Conservation (phyloP, 2,329 filamentous ascomycete genomes). For the Trichocomaceae sp. region DNA sequence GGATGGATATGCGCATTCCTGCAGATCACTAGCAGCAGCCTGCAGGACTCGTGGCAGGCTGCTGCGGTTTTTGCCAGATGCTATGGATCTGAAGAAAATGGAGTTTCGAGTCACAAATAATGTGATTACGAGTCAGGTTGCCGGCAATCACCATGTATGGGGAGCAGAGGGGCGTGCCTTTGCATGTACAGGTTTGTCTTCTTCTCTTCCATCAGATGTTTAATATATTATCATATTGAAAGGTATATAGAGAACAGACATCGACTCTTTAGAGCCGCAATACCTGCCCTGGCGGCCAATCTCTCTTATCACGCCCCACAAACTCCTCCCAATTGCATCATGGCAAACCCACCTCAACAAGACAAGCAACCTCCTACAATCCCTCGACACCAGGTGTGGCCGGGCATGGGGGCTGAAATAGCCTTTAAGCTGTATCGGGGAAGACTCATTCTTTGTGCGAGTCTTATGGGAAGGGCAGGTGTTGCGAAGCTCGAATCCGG, state of each 20-base stretch:
- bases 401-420: conserved; percentile 73
- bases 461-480: conserved; percentile 66
- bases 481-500: conserved; percentile 61
- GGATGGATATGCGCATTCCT: conserved; percentile 76
- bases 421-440: conserved; percentile 66
- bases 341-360: conserved; percentile 62
- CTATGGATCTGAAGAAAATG: conserved; percentile 43
- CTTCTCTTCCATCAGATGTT: neutral
- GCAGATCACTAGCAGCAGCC: conserved; percentile 65
- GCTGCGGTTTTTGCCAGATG: conserved; percentile 61
- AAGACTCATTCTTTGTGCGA: conserved; percentile 49
- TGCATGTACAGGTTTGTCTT: conserved; percentile 43
- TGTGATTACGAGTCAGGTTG: conserved; percentile 73
- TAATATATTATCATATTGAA: neutral
- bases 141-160: conserved; percentile 63
- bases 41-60: conserved; percentile 69
- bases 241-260: conserved; percentile 28
- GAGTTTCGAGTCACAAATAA: conserved; percentile 73
- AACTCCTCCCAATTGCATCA: conserved; percentile 41
- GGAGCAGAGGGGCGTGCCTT: conserved; percentile 35
- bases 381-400: conserved; percentile 69
- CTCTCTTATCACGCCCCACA: conserved; percentile 29
- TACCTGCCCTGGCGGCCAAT: conserved; percentile 57
- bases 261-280: conserved; percentile 68
- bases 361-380: conserved; percentile 49